Conservation (phyloP, 371 early-diverging fungal genomes). For the Rhizopus stolonifer region DNA sequence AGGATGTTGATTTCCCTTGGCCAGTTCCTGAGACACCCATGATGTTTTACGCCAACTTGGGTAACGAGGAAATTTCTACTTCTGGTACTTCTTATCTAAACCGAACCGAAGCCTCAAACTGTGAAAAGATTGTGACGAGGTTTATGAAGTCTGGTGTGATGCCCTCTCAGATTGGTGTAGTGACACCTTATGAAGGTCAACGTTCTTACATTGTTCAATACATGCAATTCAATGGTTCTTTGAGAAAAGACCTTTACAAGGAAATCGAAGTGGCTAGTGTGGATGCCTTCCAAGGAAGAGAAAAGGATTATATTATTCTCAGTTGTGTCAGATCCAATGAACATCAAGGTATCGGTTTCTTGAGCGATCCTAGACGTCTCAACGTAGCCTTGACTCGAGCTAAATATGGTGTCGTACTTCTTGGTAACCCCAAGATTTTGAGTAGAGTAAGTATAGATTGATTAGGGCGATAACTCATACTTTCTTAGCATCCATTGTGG, state of each 20-base stretch:
- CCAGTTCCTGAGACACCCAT: constrained; percentile 91
- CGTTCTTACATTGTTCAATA: constrained; percentile 91
- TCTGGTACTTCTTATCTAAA: constrained; percentile 97
- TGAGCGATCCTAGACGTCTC: constrained; percentile 95
- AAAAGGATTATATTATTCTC: constrained; percentile 99
- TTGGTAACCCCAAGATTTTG: constrained; percentile 97
- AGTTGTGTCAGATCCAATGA: constrained; percentile 97
- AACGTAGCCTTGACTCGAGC: constrained; percentile 99
- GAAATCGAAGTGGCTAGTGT: constrained; percentile 98
- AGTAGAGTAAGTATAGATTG: constrained; percentile 57
- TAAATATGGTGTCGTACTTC: constrained; percentile 91
- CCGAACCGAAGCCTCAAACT: constrained; percentile 85
- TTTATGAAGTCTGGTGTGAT: constrained; percentile 87
- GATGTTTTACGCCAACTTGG: constrained; percentile 93
- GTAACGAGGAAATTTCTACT: constrained; percentile 94
- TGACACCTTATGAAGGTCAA: constrained; percentile 99
- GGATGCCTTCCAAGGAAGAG: constrained; percentile 99
- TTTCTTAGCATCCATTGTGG: constrained; percentile 85
- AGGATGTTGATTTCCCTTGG: constrained; percentile 93
- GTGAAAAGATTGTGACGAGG: constrained; percentile 93
- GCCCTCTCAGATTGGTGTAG: constrained; percentile 96
- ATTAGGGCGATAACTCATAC: neutral
- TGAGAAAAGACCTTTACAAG: constrained; percentile 90
- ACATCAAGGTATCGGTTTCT: constrained; percentile 97
- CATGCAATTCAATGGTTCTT: constrained; percentile 91